These are phyloP conservation scores for Mortierella antarctica DNA, from an alignment of 192 early-diverging fungal genomes.

Conservation along the genomic window DNA sequence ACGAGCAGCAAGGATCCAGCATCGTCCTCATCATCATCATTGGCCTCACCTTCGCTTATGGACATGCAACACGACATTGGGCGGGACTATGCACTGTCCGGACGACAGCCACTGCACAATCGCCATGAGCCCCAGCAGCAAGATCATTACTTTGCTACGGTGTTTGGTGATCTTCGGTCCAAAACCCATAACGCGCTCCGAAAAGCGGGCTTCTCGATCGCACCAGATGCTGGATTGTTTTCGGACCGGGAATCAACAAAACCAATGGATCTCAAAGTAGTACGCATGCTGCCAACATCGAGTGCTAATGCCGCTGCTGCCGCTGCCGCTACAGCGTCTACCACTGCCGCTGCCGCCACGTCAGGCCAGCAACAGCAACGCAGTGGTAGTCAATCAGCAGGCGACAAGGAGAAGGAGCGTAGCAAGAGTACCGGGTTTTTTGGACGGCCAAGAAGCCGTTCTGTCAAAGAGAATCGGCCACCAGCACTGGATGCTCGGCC, in stretches of 20 bases:
- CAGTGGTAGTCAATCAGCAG: neutral
- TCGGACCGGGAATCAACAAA: slow-evolving; percentile 26
- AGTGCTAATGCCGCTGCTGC: neutral
- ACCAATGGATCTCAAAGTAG: slow-evolving; percentile 29
- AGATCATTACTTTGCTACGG: slow-evolving; percentile 9
- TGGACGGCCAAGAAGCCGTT: slow-evolving; percentile 30
- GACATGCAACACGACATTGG: too few species aligned
- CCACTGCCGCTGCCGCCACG: neutral
- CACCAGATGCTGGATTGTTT: slow-evolving; percentile 41
- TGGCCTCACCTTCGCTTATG: slow-evolving; percentile 13
- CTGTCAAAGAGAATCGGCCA: slow-evolving; percentile 18
- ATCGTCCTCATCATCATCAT: slow-evolving; percentile 8
- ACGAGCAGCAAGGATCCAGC: slow-evolving; percentile 1
- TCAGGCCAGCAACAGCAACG: neutral
- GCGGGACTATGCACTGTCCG: neutral
- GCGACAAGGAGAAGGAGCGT: neutral
- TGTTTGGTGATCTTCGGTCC: slow-evolving; percentile 28
- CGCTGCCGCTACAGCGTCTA: neutral
- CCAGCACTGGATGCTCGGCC: neutral
- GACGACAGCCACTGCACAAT: neutral
- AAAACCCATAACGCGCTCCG: slow-evolving; percentile 43
- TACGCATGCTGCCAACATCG: slow-evolving; percentile 22
- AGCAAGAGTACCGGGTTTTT: slow-evolving; percentile 14
- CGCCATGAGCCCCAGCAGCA: neutral
- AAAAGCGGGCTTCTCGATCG: slow-evolving; percentile 39